Evolutionary conservation across 2,329 filamentous ascomycete genomes (phyloP).

Genomic region (Pezicula carpinea): DNA sequence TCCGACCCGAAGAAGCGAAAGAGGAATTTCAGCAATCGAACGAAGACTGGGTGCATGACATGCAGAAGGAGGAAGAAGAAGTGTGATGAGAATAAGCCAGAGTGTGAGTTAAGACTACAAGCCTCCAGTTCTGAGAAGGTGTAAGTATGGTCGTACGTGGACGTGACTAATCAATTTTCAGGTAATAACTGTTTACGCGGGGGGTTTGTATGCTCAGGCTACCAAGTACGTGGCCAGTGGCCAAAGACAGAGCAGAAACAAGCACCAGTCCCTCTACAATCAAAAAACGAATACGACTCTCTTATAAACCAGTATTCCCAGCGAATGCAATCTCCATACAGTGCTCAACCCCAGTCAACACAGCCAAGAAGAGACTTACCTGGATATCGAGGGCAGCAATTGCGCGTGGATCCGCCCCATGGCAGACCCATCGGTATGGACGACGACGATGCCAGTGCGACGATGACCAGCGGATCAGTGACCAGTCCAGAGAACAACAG

Average conservation of each 20-base stretch:
- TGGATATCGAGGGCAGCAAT: constrained; percentile 55
- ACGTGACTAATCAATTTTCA: constrained; percentile 28
- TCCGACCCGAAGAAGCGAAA: constrained; percentile 66
- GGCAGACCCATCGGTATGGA: constrained; percentile 47
- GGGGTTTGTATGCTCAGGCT: constrained; percentile 87
- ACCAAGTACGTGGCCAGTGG: constrained; percentile 75
- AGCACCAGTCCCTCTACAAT: constrained; percentile 70
- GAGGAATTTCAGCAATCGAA: constrained; percentile 87
- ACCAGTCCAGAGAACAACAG: constrained; percentile 55
- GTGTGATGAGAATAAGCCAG: constrained; percentile 89
- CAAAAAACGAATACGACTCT: constrained; percentile 61
- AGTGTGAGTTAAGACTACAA: constrained; percentile 59
- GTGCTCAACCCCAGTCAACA: constrained; percentile 19
- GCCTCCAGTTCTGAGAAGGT: background rate
- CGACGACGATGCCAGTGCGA: constrained; percentile 55
- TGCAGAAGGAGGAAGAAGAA: constrained; percentile 95
- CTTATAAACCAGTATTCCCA: constrained; percentile 49
- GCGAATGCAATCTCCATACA: constrained; percentile 47
- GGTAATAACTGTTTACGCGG: constrained; percentile 88
- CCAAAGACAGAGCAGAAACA: constrained; percentile 70
- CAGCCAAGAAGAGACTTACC: constrained; percentile 48
- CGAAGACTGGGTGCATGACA: constrained; percentile 92
- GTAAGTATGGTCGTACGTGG: too few species aligned
- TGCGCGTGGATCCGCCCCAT: constrained; percentile 60
- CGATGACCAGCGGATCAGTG: constrained; percentile 52